Evolutionary conservation across 2,329 filamentous ascomycete species (phyloP), one percentile per base, ranked within the genome.

Genomic region (Aspergillus chevalieri): DNA sequence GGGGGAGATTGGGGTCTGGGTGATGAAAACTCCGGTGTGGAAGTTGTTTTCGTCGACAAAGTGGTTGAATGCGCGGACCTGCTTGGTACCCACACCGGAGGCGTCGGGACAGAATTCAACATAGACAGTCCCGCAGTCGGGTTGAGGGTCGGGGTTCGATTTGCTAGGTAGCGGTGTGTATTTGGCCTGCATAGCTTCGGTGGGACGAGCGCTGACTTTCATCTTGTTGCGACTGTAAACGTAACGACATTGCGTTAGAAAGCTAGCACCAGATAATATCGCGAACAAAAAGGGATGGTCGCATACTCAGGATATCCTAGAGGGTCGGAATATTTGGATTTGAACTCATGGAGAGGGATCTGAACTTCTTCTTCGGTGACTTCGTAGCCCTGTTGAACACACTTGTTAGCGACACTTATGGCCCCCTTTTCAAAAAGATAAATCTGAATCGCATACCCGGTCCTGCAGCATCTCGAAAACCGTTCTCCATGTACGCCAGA

Each of bases 401-500:
- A 65, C 57, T 54, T 42, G 47, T 52, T 47, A 55, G 48, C 24
- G 50, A 47, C 43, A 41, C 30, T 19, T 10, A 34, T 24, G 44
- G 24, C 33, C 49, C 47, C 51, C 49, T 46, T 46, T 43, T 21
- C 45, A 47, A 43, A 42, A 43, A 52, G 60, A 34, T 43, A 42
- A 39, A 2, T 8, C 15, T 22, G 12, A 52, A 50, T 43, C 45
- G 43, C 86, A 63, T 81, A 95, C 91, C 69, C 92, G 78, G 71
- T 97, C 93, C 54, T 81, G 78, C 61, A 93, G 86, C 92, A 98
- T 95, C 78, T 98, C 89, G 71, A 95, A 89, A 44, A 90, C 84
- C 7, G 93, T 98, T 72, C 84, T 84, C 83, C 89, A 94, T 62
- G 91, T 89, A 71, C 92, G 87, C 92, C 93, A 98, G 60, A 96